A percentile compares a stretch with the other conserved stretches of the same genome.
phyloP scores from a whole-genome alignment of 257 asterid genomes.

The Petunia secreta region DNA sequence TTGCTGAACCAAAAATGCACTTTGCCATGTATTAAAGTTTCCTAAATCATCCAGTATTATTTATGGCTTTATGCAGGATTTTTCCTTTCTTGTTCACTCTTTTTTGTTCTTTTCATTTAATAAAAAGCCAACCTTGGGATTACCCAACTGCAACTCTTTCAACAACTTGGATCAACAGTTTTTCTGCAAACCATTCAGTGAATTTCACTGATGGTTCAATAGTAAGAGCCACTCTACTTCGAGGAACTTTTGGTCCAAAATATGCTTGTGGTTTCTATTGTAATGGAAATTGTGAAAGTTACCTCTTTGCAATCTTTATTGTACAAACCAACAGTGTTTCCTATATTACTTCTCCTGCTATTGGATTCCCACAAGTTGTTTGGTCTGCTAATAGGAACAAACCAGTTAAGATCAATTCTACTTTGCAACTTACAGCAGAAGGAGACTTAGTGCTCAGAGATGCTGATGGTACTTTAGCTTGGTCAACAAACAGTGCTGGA shows the following conservation, averaged over 20 bases:
- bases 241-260: constrained; percentile 49
- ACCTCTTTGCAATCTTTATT: constrained; percentile 47
- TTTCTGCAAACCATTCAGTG: constrained; percentile 41
- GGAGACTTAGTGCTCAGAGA: constrained; percentile 48
- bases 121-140: constrained; percentile 44
- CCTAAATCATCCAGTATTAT: neutral
- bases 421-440: constrained; percentile 37
- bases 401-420: constrained; percentile 44
- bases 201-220: constrained; percentile 36
- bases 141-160: constrained; percentile 53
- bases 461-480: constrained; percentile 43
- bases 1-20: neutral
- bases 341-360: constrained; percentile 21
- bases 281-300: constrained; percentile 42
- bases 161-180: constrained; percentile 47
- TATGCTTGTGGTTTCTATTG: constrained; percentile 58
- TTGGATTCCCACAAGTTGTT: constrained; percentile 51
- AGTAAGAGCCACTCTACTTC: constrained; percentile 43
- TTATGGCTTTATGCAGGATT: constrained; percentile 20
- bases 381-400: constrained; percentile 57
- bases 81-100: constrained; percentile 1
- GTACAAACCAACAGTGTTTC: constrained; percentile 44
- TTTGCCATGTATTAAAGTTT: neutral
- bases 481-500: constrained; percentile 56
- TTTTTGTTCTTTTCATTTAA: constrained; percentile 11